Evolutionary conservation across 2,329 filamentous ascomycete genomes (phyloP).

Genomic region (Piedraia hortae): DNA sequence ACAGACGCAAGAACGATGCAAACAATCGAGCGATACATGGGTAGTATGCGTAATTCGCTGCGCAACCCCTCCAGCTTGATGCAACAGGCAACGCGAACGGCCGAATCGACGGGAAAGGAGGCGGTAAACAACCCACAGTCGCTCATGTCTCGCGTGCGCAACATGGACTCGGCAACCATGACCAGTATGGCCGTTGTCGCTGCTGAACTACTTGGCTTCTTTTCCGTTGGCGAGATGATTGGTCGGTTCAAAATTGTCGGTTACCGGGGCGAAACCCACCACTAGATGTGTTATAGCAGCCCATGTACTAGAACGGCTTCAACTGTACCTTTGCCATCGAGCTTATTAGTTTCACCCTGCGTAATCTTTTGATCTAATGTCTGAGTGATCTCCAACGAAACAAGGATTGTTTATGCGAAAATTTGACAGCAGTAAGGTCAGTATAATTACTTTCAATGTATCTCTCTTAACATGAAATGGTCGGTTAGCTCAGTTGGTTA

Average conservation of each 20-base stretch:
- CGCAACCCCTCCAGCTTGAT: slow-evolving; percentile 38
- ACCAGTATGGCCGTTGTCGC: slow-evolving; percentile 46
- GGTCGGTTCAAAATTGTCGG: slow-evolving; percentile 86
- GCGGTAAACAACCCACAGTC: slow-evolving; percentile 27
- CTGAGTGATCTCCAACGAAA: no score
- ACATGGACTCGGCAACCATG: slow-evolving; percentile 42
- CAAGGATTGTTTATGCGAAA: no score
- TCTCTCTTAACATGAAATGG: no score
- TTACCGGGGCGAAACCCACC: slow-evolving; percentile 25
- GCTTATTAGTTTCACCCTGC: no score
- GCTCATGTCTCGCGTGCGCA: slow-evolving; percentile 33
- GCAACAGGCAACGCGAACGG: slow-evolving; percentile 7
- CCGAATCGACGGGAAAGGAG: slow-evolving; percentile 20
- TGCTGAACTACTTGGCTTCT: slow-evolving; percentile 84
- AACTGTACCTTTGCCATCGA: background rate
- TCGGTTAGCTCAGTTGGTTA: no score
- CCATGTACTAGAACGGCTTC: background rate
- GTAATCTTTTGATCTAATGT: no score
- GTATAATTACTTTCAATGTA: no score
- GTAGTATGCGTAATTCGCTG: slow-evolving; percentile 41
- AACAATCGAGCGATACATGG: slow-evolving; percentile 69
- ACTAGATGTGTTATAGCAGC: slow-evolving; percentile 3
- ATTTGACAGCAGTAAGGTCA: no score
- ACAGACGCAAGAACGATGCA: slow-evolving; percentile 28
- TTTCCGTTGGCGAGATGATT: slow-evolving; percentile 91